phyloP scores from a whole-genome alignment of 352 stramenopile genomes.

The Lagenidium sp. region DNA sequence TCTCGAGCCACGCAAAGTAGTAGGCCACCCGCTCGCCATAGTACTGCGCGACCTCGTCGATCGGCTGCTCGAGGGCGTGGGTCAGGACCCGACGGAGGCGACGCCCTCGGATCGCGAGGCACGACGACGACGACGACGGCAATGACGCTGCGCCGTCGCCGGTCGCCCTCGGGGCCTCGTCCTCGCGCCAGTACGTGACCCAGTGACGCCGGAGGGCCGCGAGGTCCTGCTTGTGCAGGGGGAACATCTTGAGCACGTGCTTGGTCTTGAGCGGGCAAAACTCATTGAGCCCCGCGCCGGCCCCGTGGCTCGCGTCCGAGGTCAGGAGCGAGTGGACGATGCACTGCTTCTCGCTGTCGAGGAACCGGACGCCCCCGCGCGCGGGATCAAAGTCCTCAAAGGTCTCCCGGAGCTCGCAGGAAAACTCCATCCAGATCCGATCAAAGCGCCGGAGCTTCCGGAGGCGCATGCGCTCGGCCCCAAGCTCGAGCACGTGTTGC shows the following conservation, averaged over 20 bases:
- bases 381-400: constrained; percentile 55
- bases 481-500: constrained; percentile 49
- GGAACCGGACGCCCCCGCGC: constrained; percentile 35
- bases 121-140: not conserved
- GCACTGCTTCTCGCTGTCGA: constrained; percentile 77
- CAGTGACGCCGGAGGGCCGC: constrained; percentile 44
- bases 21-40: constrained; percentile 88
- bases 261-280: constrained; percentile 46
- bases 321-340: constrained; percentile 69
- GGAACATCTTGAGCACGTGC: constrained; percentile 80
- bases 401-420: constrained; percentile 48
- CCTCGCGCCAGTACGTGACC: constrained; percentile 72
- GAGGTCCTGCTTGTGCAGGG: constrained; percentile 82
- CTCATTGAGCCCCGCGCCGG: constrained; percentile 63
- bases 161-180: not conserved
- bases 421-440: constrained; percentile 76
- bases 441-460: constrained; percentile 38
- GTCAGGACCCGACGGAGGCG: constrained; percentile 11
- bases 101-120: no score
- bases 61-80: constrained; percentile 53
- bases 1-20: constrained; percentile 90
- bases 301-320: constrained; percentile 7
- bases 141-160: not conserved
- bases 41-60: constrained; percentile 85
- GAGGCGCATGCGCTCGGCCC: constrained; percentile 52